Base-by-base conservation (phyloP, 257 asterid species). In the Ajuga chamaepitys region DNA sequence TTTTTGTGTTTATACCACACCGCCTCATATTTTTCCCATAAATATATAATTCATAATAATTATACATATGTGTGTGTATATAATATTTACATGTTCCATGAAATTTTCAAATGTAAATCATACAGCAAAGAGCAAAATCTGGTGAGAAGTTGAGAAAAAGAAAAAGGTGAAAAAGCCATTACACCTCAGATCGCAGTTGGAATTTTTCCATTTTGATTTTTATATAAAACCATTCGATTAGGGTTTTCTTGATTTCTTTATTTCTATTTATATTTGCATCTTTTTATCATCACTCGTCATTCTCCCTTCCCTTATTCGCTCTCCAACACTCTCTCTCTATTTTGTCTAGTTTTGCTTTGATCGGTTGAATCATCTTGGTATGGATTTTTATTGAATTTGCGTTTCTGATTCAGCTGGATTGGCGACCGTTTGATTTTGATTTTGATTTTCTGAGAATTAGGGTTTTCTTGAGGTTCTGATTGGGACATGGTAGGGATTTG, bases 391-490 rank as follows among this genome's bases (percentile, higher is more conserved):
- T 65, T 11, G 32, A 64, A 78, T 70, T 57, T 10, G 53, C 72
- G 66, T 41, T 56, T 41, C 26, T 25, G 68, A 64, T 77, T 67
- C 41, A 68, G 76, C 70, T 73, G 74, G 66, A 75, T 84, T 55
- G 71, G 46, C 13, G n/a, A n/a, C n/a, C n/a, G n/a, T n/a, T 56
- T 70, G 74, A 75, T 64, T 77, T 76, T 67, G 66, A 42, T 78
- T 55, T 74, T 58, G 45, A 60, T 62, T 54, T 42, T 16, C 13
- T 21, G 67, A 17, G 42, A 59, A 67, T 76, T 79, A 70, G 86
- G 86, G 88, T 66, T 81, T 76, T 55, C 52, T 73, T 22, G 60
- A 69, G 71, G 62, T 69, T 62, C 74, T 45, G 67, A 60, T 70
- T 62, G 78, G 11, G 75, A 38, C 41, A 80, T 86, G 95, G 48